A percentile compares a stretch with the other conserved stretches of the same genome.
These are phyloP conservation scores for Tylopilus orsonianus DNA, from an alignment of 1,284 basidiomycete species.

Conservation along the genomic window DNA sequence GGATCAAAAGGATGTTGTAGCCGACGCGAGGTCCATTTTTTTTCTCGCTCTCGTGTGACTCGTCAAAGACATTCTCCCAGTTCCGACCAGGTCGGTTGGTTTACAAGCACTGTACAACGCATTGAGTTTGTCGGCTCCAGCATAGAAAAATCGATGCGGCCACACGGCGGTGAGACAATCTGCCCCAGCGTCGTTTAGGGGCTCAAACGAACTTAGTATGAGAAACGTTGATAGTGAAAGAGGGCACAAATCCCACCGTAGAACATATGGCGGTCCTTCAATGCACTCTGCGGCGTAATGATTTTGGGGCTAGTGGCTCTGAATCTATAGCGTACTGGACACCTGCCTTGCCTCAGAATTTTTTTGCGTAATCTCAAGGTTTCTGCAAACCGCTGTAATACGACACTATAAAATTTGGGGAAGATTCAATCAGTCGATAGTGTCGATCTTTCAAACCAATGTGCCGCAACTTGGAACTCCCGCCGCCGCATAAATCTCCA, in stretches of 20 bases:
- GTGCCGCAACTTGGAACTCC: too few relatives aligned
- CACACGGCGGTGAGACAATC: background rate
- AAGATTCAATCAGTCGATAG: too few relatives aligned
- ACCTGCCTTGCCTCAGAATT: too few relatives aligned
- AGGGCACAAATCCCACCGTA: constrained; percentile 7
- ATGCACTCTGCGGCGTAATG: background rate
- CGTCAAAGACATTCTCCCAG: constrained; percentile 7
- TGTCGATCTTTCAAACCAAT: too few relatives aligned
- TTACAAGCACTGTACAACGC: constrained; percentile 12
- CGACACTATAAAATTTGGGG: too few relatives aligned
- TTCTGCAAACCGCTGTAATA: too few relatives aligned
- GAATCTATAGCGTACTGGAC: too few relatives aligned
- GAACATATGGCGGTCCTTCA: constrained; percentile 2
- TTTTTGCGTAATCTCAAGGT: too few relatives aligned
- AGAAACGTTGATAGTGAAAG: constrained; percentile 5
- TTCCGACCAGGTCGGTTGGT: constrained; percentile 14
- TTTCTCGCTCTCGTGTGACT: constrained; percentile 36
- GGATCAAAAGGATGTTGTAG: constrained; percentile 32
- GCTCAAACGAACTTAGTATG: constrained; percentile 1
- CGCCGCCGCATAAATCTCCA: too few relatives aligned
- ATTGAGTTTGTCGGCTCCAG: background rate
- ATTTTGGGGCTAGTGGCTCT: background rate
- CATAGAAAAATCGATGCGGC: constrained; percentile 10
- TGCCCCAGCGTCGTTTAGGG: background rate
- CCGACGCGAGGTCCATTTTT: constrained; percentile 30